Evolutionary conservation across 345 rosid species (phyloP), one percentile per base, ranked within the genome.

Genomic region (Hibiscus trionum): DNA sequence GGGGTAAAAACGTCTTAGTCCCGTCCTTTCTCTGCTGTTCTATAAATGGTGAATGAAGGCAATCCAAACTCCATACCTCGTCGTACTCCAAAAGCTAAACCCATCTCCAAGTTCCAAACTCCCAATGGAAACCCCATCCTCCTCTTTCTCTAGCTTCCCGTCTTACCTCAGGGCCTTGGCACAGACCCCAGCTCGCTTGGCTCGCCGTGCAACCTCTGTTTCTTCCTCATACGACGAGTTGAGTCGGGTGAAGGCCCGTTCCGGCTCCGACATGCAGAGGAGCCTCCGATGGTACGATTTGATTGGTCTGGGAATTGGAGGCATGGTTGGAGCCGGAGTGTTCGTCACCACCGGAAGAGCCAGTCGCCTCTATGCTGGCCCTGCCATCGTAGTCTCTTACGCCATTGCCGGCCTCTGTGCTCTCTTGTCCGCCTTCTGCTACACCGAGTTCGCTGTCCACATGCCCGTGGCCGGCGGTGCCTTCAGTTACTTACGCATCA

Each of bases 391-490:
- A 17, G 42, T 93, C 61, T 93, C 98, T 60, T 93, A 91, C 77
- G 96, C 90, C 85, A 88, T 93, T 84, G 95, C 98, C n/a, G 98
- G 97, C 7, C 74, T 94, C 76, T 91, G 98, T 74, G 96, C 98
- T 27, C 90, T 91, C 10, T 96, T 94, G 66, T 94, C 98, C 35
- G 96, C 97, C 70, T 90, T 94, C 77, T 94, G 98, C 71, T 94
- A 94, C 85, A 94, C 98, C 0, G 98, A 94, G 75, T 94, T 94
- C 78, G 98, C 98, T 72, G 98, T 94, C 11, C 94, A 90, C 63
- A 83, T 94, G 80, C 98, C 97, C 39, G 91, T 94, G n/a, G 98
- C 98, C 61, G 98, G 98, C 39, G 98, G 98, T 24, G 97, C 98
- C 24, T 93, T 91, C 78, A 91, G 94, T 75, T 93, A 91, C 81